Evolutionary conservation across 2,329 filamentous ascomycete genomes (phyloP).

Genomic region (Microdochium trichocladiopsis): DNA sequence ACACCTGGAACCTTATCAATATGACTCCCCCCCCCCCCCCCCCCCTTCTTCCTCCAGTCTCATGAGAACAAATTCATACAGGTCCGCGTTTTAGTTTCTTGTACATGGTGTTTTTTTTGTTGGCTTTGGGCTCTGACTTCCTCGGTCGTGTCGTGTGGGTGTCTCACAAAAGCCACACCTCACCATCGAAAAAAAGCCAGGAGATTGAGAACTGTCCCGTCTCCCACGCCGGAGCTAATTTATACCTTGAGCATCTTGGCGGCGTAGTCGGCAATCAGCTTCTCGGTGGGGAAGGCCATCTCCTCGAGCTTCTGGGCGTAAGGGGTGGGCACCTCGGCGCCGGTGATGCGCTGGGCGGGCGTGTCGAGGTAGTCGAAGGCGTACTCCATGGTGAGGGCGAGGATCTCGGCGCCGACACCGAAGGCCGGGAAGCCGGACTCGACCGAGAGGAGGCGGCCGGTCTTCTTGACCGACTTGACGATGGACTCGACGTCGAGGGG

Average conservation of each 20-base stretch:
- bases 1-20: too few species aligned
- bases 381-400: conserved; percentile 95
- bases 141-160: too few species aligned
- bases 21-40: too few species aligned
- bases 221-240: not conserved
- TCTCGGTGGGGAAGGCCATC: conserved; percentile 89
- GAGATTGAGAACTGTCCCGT: too few species aligned
- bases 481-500: conserved; percentile 93
- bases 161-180: too few species aligned
- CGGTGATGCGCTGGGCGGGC: conserved; percentile 88
- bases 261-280: conserved; percentile 79
- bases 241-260: conserved; percentile 67
- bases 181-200: too few species aligned
- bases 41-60: too few species aligned
- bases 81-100: too few species aligned
- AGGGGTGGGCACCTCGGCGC: conserved; percentile 93
- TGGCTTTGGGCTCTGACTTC: too few species aligned
- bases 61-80: too few species aligned
- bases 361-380: conserved; percentile 96
- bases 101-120: too few species aligned
- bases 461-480: conserved; percentile 98
- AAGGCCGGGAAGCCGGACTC: conserved; percentile 96
- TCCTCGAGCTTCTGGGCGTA: conserved; percentile 91
- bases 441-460: conserved; percentile 80
- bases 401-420: conserved; percentile 85